These are phyloP conservation scores for Hyphopichia pseudoburtonii DNA, from an alignment of 1,139 yeast genomes.

Conservation along the genomic window DNA sequence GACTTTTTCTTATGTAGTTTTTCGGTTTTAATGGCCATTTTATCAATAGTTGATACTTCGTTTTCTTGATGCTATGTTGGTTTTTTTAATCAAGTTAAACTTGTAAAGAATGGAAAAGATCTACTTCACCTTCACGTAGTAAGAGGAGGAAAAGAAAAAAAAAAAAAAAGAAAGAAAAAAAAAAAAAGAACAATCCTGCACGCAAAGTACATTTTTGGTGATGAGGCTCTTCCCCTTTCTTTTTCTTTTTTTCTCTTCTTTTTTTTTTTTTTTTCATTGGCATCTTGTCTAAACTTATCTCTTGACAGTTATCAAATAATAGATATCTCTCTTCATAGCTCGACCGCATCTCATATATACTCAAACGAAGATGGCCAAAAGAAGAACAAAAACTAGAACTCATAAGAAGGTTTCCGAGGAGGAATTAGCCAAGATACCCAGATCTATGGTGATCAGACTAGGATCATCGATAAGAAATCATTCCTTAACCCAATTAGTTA, in stretches of 20 bases:
- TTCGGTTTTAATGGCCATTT: conserved; percentile 14
- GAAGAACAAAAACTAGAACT: conserved; percentile 75
- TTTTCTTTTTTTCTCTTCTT: not conserved
- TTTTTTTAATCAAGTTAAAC: too few species aligned
- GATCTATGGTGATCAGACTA: conserved; percentile 88
- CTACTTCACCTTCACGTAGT: too few species aligned
- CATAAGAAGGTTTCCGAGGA: conserved; percentile 69
- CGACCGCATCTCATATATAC: too few species aligned
- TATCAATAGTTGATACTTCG: not conserved
- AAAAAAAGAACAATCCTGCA: conserved; percentile 6
- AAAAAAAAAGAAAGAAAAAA: conserved; percentile 1
- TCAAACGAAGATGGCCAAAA: conserved; percentile 43
- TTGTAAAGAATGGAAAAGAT: too few species aligned
- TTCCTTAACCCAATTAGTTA: conserved; percentile 78
- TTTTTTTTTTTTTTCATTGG: not conserved
- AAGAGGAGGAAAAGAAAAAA: not conserved
- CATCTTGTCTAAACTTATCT: not conserved
- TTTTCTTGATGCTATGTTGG: not conserved
- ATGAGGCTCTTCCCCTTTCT: conserved; percentile 5
- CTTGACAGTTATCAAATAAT: not conserved
- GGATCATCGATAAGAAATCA: conserved; percentile 81
- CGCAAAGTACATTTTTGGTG: conserved; percentile 6
- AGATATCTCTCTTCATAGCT: too few species aligned
- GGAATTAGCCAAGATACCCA: conserved; percentile 73
- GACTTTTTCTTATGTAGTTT: conserved; percentile 14